These are phyloP conservation scores for Obelidium mucronatum DNA, from an alignment of 192 early-diverging fungal species.

Conservation along the genomic window DNA sequence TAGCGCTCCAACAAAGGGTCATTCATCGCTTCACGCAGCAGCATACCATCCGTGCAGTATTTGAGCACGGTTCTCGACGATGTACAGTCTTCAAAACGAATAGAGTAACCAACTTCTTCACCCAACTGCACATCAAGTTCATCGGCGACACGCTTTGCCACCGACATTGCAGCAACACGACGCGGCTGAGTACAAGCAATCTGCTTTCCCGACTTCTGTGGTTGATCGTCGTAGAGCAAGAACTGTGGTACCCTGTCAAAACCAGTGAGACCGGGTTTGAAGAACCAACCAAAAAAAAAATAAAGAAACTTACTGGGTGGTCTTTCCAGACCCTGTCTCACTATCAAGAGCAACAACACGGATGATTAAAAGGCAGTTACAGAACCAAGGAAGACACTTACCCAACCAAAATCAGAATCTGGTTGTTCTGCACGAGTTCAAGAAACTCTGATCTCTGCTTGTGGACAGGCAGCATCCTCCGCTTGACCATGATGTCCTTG, in stretches of 20 bases:
- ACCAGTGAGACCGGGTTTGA: not conserved
- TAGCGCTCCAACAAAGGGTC: constrained; percentile 88
- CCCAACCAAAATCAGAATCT: constrained; percentile 94
- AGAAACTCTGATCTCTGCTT: constrained; percentile 92
- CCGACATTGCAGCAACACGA: constrained; percentile 99
- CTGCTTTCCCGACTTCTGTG: constrained; percentile 82
- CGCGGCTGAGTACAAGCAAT: constrained; percentile 99
- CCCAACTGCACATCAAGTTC: constrained; percentile 95
- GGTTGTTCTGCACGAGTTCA: constrained; percentile 90
- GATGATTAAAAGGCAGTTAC: not conserved
- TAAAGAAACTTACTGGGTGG: constrained; percentile 88
- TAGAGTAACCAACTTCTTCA: constrained; percentile 96
- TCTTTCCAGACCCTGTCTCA: constrained; percentile 70
- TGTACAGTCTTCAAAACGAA: constrained; percentile 98
- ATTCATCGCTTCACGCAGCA: constrained; percentile 96
- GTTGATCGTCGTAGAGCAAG: constrained; percentile 88
- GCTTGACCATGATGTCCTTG: constrained; percentile 81
- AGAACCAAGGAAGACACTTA: constrained; percentile 73
- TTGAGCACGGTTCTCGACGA: constrained; percentile 85
- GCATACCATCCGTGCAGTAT: constrained; percentile 99
- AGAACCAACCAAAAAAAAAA: not conserved
- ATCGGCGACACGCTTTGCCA: constrained; percentile 97
- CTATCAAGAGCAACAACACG: not conserved
- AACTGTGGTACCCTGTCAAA: constrained; percentile 91
- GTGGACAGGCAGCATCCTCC: constrained; percentile 92